Base-by-base conservation (phyloP, 2,329 filamentous ascomycete genomes). In the Pyricularia sp. region DNA sequence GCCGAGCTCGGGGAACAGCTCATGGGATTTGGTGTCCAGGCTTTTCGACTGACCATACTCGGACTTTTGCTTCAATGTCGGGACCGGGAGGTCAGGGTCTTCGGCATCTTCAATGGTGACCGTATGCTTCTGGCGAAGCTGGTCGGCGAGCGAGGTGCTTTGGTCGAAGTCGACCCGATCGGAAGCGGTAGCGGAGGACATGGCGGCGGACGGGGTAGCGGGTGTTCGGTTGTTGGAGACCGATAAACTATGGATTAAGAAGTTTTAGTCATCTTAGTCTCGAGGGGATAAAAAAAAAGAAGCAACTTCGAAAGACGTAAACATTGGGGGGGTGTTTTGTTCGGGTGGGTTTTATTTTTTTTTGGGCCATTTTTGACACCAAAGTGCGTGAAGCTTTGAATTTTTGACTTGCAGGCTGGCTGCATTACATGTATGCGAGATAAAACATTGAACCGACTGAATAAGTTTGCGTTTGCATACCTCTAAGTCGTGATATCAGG, bases 1-100 rank as follows among this genome's bases (percentile, higher is more conserved):
- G 68, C 93, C 93, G 61, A 99, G 84, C 70, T 93, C 88, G n/a
- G 94, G 94, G 82, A 99, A 99, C 66, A 90, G 81, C 76, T 97
- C 93, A 73, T 96, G 90, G 22, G 91, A 96, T 72, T 90, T 84
- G 24, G 91, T 93, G 75, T 97, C 91, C 67, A 97, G 79, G 64
- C 81, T 71, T 59, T 78, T 76, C 35, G 76, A 67, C 59, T 74
- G 69, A 60, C 72, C 73, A 40, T 81, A 75, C 65, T 84, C 79
- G 44, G 80, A 81, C 74, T 87, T 88, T 73, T 89, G 85, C 79
- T 90, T 91, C 28, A 59, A 28, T 64, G 84, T 85, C 60, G 84
- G 84, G 67, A 85, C 82, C 69, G 79, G 78, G 68, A 87, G 75
- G 68, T 90, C 84, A 57, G 96, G 90, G 75, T 96, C 91, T 72